A percentile compares a stretch with the other conserved stretches of the same genome.
phyloP scores from a whole-genome alignment of 306 rosid species.

The Glycine latifolia region DNA sequence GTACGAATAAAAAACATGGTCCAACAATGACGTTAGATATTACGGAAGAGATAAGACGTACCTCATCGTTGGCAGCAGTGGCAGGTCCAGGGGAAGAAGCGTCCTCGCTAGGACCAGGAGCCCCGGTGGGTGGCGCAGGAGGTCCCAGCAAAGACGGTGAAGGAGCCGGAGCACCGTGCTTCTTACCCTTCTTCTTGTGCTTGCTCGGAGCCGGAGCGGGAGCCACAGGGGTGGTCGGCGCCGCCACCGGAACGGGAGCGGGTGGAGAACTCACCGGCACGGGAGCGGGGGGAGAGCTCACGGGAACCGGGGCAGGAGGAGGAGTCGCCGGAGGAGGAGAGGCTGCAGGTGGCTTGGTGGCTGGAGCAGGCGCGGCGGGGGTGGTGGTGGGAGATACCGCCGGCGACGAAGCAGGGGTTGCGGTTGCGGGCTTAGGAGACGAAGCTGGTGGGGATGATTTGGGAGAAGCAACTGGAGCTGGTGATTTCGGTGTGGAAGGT shows the following conservation, averaged over 20 bases:
- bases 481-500: slow-evolving; percentile 59
- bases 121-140: slow-evolving; percentile 75
- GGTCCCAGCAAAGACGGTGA: slow-evolving; percentile 52
- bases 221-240: slow-evolving; percentile 4
- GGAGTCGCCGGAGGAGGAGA: slow-evolving; percentile 51
- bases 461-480: slow-evolving; percentile 71
- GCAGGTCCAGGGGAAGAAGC: slow-evolving; percentile 68
- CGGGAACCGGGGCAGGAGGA: not conserved
- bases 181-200: slow-evolving; percentile 47
- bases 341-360: slow-evolving; percentile 54
- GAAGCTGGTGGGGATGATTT: too few species aligned
- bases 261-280: slow-evolving; percentile 14
- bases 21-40: not conserved
- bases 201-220: slow-evolving; percentile 66
- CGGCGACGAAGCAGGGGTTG: not conserved
- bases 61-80: slow-evolving; percentile 61
- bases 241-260: not conserved
- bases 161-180: slow-evolving; percentile 68
- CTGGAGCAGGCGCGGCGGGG: slow-evolving; percentile 49
- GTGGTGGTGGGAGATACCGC: slow-evolving; percentile 30
- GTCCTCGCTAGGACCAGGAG: slow-evolving; percentile 68
- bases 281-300: slow-evolving; percentile 2
- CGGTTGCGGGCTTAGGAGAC: not conserved
- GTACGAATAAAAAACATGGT: slow-evolving; percentile 12
- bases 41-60: slow-evolving; percentile 32